phyloP scores from a whole-genome alignment of 306 rosid genomes.

The Biancaea sappan region DNA sequence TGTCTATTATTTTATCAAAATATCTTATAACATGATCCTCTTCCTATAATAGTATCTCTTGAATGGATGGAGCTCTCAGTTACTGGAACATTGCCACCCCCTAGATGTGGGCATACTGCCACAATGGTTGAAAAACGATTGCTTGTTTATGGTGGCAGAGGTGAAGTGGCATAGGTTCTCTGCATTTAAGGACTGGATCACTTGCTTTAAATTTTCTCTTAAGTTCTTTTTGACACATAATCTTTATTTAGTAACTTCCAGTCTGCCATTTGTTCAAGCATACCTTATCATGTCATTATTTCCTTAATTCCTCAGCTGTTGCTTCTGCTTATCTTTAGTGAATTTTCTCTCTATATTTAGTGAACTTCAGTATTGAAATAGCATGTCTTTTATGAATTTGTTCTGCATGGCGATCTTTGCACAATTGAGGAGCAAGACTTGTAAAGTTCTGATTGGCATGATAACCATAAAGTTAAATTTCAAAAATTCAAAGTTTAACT shows the following conservation, averaged over 20 bases:
- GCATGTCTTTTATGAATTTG: neutral
- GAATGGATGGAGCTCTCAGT: constrained; percentile 93
- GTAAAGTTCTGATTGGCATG: constrained; percentile 7
- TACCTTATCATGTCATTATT: constrained; percentile 3
- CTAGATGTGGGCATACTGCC: constrained; percentile 95
- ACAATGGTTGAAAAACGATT: constrained; percentile 90
- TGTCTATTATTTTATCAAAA: constrained; percentile 26
- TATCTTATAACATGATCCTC: constrained; percentile 32
- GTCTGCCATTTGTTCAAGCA: neutral
- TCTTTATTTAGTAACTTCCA: neutral
- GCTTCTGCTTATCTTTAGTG: constrained; percentile 8
- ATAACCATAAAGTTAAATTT: neutral
- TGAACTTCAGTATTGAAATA: neutral
- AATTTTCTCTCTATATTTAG: neutral
- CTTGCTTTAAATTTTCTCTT: constrained; percentile 1
- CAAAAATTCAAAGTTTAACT: neutral
- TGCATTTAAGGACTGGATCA: constrained; percentile 19
- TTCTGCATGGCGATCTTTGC: too few species aligned
- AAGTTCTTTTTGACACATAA: neutral
- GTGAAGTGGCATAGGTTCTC: constrained; percentile 45
- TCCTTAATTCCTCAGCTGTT: constrained; percentile 6
- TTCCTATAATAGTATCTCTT: constrained; percentile 65
- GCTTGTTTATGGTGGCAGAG: constrained; percentile 97
- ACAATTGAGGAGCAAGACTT: neutral
- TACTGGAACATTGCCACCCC: constrained; percentile 82